Percentiles rank a stretch among this genome's conserved stretches.
Conservation (phyloP, 805 yeast genomes). For the Priceomyces medius region DNA sequence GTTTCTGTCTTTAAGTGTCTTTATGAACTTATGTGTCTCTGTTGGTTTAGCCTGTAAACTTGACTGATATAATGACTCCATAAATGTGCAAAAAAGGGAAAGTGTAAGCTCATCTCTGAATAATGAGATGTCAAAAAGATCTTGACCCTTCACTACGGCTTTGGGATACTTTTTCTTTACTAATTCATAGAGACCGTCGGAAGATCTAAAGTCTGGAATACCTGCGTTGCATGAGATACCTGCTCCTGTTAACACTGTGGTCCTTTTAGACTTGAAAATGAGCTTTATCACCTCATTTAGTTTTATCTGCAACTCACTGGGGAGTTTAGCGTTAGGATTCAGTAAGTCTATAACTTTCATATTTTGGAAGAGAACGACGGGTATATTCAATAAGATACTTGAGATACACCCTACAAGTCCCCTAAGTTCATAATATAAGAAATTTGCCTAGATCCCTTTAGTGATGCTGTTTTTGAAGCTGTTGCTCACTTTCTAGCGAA, state of each 20-base stretch:
- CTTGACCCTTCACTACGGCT: slow-evolving; percentile 76
- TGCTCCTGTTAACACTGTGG: slow-evolving; percentile 86
- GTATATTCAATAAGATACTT: neutral
- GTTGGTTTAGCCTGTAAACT: slow-evolving; percentile 75
- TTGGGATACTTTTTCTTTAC: slow-evolving; percentile 64
- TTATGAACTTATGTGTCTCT: slow-evolving; percentile 75
- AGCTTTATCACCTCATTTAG: slow-evolving; percentile 39
- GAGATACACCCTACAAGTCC: neutral
- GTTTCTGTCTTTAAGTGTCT: slow-evolving; percentile 54
- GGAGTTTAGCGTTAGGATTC: slow-evolving; percentile 13
- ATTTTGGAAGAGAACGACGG: neutral
- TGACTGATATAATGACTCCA: slow-evolving; percentile 72
- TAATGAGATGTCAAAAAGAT: slow-evolving; percentile 82
- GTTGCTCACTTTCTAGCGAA: neutral
- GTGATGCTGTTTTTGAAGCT: neutral
- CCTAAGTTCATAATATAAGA: neutral
- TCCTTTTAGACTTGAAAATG: slow-evolving; percentile 53
- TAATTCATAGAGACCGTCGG: slow-evolving; percentile 76
- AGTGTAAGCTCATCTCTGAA: slow-evolving; percentile 69
- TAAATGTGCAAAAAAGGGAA: slow-evolving; percentile 79
- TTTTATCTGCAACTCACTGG: slow-evolving; percentile 31
- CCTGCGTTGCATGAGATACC: slow-evolving; percentile 97
- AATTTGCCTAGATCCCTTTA: neutral
- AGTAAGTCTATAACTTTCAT: slow-evolving; percentile 33
- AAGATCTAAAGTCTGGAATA: slow-evolving; percentile 89